Evolutionary conservation across 495 filamentous ascomycete species (phyloP).

Genomic region (Penicillium psychrofluorescens): DNA sequence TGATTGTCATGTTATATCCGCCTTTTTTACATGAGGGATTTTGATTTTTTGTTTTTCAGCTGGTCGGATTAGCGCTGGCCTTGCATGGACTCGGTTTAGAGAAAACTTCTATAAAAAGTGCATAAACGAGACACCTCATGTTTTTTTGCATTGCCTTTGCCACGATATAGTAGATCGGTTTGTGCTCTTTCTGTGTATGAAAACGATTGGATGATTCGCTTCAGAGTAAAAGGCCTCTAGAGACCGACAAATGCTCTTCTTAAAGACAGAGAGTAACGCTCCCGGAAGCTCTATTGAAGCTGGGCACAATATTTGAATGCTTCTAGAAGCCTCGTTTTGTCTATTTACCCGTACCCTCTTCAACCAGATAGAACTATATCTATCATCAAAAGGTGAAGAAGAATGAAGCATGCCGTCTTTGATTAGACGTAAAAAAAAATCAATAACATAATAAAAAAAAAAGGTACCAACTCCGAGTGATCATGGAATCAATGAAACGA

Average conservation of each 20-base stretch:
- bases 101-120: conserved; percentile 20
- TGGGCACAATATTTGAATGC: conserved; percentile 16
- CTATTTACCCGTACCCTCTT: conserved; percentile 21
- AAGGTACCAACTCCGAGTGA: conserved; percentile 42
- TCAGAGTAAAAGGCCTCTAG: no score
- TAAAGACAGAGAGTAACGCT: no score
- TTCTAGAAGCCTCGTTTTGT: conserved; percentile 17
- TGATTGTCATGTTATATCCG: conserved; percentile 18
- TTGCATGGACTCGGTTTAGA: conserved; percentile 24
- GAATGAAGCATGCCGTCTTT: conserved; percentile 29
- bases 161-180: no score
- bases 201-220: no score
- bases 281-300: no score
- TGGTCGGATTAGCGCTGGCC: conserved; percentile 34
- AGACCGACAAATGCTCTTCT: no score
- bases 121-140: conserved; percentile 21
- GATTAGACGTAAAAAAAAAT: conserved; percentile 34
- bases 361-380: neutral
- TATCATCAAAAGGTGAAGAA: neutral
- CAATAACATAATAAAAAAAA: conserved; percentile 9
- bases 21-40: conserved; percentile 6
- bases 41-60: conserved; percentile 18
- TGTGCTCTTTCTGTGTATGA: no score
- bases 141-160: neutral
- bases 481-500: conserved; percentile 40